Evolutionary conservation across 257 asterid species (phyloP), one percentile per base, ranked within the genome.

Genomic region (Fraxinus cuspidata): DNA sequence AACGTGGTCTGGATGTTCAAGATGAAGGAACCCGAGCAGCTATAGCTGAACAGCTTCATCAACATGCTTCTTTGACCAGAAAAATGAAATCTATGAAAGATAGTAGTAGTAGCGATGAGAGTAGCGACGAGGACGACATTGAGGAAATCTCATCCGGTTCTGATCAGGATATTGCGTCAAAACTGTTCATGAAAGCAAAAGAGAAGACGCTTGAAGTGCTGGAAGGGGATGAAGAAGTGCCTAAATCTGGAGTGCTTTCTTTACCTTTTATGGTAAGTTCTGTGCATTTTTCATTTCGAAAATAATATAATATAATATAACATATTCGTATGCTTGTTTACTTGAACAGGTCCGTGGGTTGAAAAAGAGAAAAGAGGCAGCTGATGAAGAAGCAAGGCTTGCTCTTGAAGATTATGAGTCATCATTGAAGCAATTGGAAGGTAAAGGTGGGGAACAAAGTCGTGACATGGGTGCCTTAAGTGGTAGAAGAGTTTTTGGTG

Each of bases 1-100:
- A 84, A 71, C 98, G 98, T 77, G 99, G 99, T 60, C 83, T 95
- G 68, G 66, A 84, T 34, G 87, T 71, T 80, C 98, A 93, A 80
- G 97, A 91, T 84, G 98, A 93, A 5, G 94, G 91, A 71, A 95
- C 99, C 74, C 87, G 93, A 58, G 92, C 88, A 79, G 97, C 99
- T 74, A 81, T 95, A 67, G 79, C 90, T 37, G 97, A 92, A 70
- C 99, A 95, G 83, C 97, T 93, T 78, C 84, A 80, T 77, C 86
- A 90, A 77, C 98, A 95, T 82, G 89, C 94, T 74, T 83, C 86
- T 53, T 85, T 95, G 88, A 93, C 96, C 34, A 87, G 99, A 81
- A 95, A 95, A 87, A 88, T 86, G 72, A 93, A 87, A 82, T 85
- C 97, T 69, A 72, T 95, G 88, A 90, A 88, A 70, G 94, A 89